These are phyloP conservation scores for Astrephomene gubernaculifera DNA, from an alignment of 139 green algal genomes.

Conservation along the genomic window DNA sequence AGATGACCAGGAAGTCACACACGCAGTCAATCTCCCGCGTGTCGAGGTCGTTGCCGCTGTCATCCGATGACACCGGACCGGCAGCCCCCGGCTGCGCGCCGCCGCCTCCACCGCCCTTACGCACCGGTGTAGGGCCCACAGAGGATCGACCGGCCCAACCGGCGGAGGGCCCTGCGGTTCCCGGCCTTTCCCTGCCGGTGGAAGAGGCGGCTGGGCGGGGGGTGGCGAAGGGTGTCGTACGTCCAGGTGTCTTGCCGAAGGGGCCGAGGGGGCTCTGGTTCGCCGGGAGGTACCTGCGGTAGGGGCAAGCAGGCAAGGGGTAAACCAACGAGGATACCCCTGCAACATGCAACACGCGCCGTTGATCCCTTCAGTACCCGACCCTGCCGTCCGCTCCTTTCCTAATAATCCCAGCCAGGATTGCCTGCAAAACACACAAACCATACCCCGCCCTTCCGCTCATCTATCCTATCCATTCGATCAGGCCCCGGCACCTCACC, in stretches of 20 bases:
- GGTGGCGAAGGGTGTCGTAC: not conserved
- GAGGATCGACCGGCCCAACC: not conserved
- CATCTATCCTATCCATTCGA: too few species aligned
- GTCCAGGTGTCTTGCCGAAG: too few species aligned
- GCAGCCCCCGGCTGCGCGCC: not conserved
- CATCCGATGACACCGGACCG: not conserved
- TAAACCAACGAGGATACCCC: too few species aligned
- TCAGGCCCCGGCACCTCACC: too few species aligned
- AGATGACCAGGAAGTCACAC: conserved; percentile 22
- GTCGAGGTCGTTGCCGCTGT: conserved; percentile 5
- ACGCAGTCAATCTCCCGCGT: not conserved
- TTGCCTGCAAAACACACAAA: too few species aligned
- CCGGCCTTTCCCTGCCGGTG: not conserved
- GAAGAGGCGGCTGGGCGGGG: not conserved
- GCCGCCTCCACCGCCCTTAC: not conserved
- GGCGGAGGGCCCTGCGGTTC: not conserved
- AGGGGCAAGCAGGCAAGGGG: too few species aligned
- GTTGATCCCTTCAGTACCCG: not conserved
- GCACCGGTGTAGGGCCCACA: not conserved
- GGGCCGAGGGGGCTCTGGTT: too few species aligned
- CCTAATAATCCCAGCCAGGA: too few species aligned
- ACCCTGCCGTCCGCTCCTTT: not conserved
- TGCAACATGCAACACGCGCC: too few species aligned
- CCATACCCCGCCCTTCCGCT: too few species aligned
- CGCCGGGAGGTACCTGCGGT: too few species aligned